Percentiles rank a stretch among this genome's conserved stretches.
phyloP scores from a whole-genome alignment of 2,329 filamentous ascomycete species.

The Claviceps sp. region DNA sequence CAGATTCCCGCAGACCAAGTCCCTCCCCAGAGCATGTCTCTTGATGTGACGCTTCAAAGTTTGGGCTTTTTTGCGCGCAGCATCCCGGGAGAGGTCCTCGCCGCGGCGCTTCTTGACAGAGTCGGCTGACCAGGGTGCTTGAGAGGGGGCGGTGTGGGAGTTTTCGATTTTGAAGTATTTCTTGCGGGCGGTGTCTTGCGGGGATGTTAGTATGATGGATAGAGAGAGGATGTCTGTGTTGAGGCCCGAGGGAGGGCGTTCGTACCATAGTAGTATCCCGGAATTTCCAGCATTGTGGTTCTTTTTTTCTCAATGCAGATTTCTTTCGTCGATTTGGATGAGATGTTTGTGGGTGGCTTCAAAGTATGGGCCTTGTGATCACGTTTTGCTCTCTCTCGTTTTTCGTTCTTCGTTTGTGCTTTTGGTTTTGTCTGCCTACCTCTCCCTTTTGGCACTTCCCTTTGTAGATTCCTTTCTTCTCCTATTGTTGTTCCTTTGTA shows the following conservation, averaged over 20 bases:
- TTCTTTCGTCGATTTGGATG: too few species aligned
- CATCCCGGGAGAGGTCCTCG: constrained; percentile 23
- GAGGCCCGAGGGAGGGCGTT: neutral
- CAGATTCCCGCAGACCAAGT: constrained; percentile 18
- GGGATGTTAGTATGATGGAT: neutral
- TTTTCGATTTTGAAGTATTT: constrained; percentile 58
- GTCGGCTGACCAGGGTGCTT: constrained; percentile 41
- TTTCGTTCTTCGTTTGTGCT: too few species aligned
- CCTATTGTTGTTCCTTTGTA: too few species aligned
- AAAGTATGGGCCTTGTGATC: too few species aligned
- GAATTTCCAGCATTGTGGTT: constrained; percentile 3
- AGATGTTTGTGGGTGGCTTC: too few species aligned
- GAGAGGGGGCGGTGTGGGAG: constrained; percentile 35
- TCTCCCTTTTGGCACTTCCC: too few species aligned
- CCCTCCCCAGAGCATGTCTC: constrained; percentile 21
- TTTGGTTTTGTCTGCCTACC: too few species aligned
- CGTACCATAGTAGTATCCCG: constrained; percentile 6
- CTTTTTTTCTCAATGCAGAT: too few species aligned
- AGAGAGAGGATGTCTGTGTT: too few species aligned
- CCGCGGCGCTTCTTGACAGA: constrained; percentile 43
- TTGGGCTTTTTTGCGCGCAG: constrained; percentile 14
- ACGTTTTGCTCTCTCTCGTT: too few species aligned
- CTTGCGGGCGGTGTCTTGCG: constrained; percentile 41
- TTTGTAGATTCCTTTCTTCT: too few species aligned
- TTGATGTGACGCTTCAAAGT: constrained; percentile 24